Conservation (phyloP, 768 basidiomycete species). For the Tephrocybe sp. region DNA sequence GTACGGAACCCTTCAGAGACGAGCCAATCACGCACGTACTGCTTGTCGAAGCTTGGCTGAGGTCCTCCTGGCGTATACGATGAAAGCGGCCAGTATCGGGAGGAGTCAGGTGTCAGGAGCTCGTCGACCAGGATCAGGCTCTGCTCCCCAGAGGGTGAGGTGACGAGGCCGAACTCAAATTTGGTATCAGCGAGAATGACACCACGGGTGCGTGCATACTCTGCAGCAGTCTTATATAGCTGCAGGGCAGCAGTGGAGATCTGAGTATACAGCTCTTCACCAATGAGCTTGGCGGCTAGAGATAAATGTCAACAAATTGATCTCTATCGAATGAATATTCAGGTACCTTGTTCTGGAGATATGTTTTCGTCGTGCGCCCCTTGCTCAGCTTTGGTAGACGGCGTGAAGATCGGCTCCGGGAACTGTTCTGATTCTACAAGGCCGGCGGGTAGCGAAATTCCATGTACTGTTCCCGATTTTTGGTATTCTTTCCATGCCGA, state of each 20-base stretch:
- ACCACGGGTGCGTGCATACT: slow-evolving; percentile 69
- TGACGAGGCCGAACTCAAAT: slow-evolving; percentile 93
- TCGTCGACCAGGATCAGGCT: slow-evolving; percentile 91
- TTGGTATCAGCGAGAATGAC: slow-evolving; percentile 98
- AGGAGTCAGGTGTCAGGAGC: slow-evolving; percentile 96
- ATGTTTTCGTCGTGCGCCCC: slow-evolving; percentile 97
- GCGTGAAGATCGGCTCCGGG: slow-evolving; percentile 86
- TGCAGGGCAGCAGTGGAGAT: slow-evolving; percentile 61
- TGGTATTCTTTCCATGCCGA: slow-evolving; percentile 97
- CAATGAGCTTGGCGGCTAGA: slow-evolving; percentile 68
- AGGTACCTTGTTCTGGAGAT: slow-evolving; percentile 72
- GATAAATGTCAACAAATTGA: slow-evolving; percentile 5
- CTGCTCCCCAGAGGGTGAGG: slow-evolving; percentile 23
- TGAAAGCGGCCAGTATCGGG: slow-evolving; percentile 89
- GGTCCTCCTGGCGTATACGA: slow-evolving; percentile 70
- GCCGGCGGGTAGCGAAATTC: slow-evolving; percentile 71
- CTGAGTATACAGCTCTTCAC: slow-evolving; percentile 58
- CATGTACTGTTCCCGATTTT: slow-evolving; percentile 84
- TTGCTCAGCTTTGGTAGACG: slow-evolving; percentile 94
- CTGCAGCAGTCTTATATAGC: slow-evolving; percentile 74
- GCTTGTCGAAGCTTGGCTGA: slow-evolving; percentile 96
- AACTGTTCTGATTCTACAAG: slow-evolving; percentile 86
- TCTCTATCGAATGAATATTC: background rate
- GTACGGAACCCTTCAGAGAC: slow-evolving; percentile 70
- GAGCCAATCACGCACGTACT: slow-evolving; percentile 92